Evolutionary conservation across 345 rosid genomes (phyloP).

Genomic region (Psidium guajava): DNA sequence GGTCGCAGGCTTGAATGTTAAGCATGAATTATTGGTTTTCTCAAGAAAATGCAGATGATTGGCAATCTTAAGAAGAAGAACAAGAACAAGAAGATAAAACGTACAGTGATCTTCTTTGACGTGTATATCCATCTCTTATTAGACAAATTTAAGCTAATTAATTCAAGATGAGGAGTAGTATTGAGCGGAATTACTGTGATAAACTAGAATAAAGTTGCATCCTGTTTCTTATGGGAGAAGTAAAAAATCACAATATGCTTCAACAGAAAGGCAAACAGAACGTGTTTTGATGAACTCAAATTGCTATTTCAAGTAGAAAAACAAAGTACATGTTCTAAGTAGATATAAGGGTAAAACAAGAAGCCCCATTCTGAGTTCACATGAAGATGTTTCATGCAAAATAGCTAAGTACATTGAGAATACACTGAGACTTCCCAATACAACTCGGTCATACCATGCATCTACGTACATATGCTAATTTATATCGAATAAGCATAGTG

Average conservation of each 20-base stretch:
- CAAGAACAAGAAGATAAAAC: neutral
- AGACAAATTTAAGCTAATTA: neutral
- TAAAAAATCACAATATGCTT: neutral
- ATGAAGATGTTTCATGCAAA: neutral
- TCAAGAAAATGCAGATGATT: neutral
- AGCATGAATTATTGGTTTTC: neutral
- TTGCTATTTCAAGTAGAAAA: neutral
- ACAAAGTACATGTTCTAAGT: neutral
- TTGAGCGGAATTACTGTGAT: neutral
- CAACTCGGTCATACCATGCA: neutral
- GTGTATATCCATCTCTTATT: neutral
- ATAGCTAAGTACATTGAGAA: neutral
- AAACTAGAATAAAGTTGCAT: neutral
- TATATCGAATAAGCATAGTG: neutral
- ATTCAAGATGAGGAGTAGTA: neutral
- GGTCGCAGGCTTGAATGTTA: neutral
- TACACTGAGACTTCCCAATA: neutral
- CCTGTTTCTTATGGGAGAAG: neutral
- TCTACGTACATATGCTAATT: slow-evolving; percentile 5
- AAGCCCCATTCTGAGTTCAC: neutral
- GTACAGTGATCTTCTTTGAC: neutral
- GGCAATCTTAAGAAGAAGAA: neutral
- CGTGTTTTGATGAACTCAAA: neutral
- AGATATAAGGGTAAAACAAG: neutral
- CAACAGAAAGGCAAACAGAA: neutral